Evolutionary conservation across 768 basidiomycete species (phyloP), one percentile per base, ranked within the genome.

Genomic region (Dictyophora rubrovolvata): DNA sequence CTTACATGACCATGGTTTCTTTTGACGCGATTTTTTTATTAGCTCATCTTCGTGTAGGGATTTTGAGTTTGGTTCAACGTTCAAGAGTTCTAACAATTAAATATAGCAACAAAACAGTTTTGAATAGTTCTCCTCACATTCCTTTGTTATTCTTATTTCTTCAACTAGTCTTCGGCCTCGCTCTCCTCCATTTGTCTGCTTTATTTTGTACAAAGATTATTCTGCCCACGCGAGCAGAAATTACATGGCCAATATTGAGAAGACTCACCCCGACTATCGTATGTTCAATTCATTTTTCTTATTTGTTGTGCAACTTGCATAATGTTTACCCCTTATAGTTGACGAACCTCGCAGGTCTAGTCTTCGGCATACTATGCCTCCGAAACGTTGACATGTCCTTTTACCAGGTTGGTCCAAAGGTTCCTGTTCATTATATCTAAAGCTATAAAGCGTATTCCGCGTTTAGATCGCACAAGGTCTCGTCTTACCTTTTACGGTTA

Each of bases 401-500:
- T 69, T 91, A 89, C 71, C 87, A 89, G 76, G 86, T 85, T 62
- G 37, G 67, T 53, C 6, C 16, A 12, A 17, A 42, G 16, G 36
- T 21, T 48, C 54, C 8, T 33, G 22, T 17, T 22, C 36, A 47
- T 54, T 22, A n/a, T 36, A 34, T 35, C 34, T 21, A 35, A 46
- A n/a, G 53, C 53, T 49, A 53, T n/a, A 49, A n/a, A n/a, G n/a
- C n/a, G n/a, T n/a, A 18, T 51, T 16, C 53, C 53, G 17, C 35
- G 8, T 49, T 20, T 70, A 92, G 85, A 89, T 94, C 65, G 91
- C 90, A 0, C 75, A 90, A 63, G 90, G 91, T 0, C 78, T 94
- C 37, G 85, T 89, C 3, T 76, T 94, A 5, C 91, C 91, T 0
- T 76, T 89, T 52, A 94, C 91, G 1, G 89, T 93, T 57, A 61